Base-by-base conservation (phyloP, 208 protist genomes). In the Leishmania guyanensis region DNA sequence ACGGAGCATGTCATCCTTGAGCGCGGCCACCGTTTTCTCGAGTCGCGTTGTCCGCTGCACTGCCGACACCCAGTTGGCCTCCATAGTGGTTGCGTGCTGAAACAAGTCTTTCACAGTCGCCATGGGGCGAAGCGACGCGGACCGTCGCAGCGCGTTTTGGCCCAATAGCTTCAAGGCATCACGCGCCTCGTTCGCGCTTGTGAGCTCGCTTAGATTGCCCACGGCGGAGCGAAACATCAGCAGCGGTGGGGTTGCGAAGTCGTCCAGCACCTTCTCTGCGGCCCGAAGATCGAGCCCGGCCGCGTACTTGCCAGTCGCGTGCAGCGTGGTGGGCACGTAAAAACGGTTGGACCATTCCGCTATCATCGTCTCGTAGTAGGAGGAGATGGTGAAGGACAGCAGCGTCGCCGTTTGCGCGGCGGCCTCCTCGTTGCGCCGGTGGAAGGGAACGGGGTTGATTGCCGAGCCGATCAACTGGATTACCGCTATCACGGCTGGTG, bases 311-410 rank as follows among this genome's bases (percentile, higher is more conserved):
- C 87, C 84, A 9, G 90, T 93, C 56, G 85, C 85, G 53, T 88
- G 79, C 50, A 98, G 62, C 36, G 88, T 70, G 36, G 83, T 89
- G 3, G 91, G 88, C 80, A 96, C 86, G 83, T 94, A 98, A 80
- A 96, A 94, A 77, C 88, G 94, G 78, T 96, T 96, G 1, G 89
- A 85, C 93, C 94, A 98, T 84, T 98, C 94, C 12, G 84, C 83
- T 33, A 92, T 90, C 94, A 98, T 96, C 26, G 86, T 83, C 36
- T 95, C 90, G 80, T 94, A 89, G 88, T 98, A 90, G 9, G 92
- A 89, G n/a, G 93, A 95, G 62, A 98, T 64, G 73, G 96, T 90
- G 16, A 83, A 89, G 43, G 94, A 94, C n/a, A 96, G 84, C 70
- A 92, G 91, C 50, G 71, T 84, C 12, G 94, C 89, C 22, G 90